Evolutionary conservation across 345 rosid species (phyloP), one percentile per base, ranked within the genome.

Genomic region (Brassica incana): DNA sequence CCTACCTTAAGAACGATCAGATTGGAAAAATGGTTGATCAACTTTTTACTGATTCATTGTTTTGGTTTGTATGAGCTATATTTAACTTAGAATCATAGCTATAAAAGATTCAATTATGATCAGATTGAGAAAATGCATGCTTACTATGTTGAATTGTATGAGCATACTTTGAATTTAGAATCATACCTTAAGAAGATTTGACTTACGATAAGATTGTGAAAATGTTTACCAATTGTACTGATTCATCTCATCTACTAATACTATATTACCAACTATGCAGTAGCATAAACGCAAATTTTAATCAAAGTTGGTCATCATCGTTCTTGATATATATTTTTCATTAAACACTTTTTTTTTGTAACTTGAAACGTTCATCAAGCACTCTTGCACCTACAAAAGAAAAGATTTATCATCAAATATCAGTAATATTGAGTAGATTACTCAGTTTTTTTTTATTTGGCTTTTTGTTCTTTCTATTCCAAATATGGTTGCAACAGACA

Each of bases 211-310:
- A 36, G 72, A 66, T 4, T 54, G 58, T 5, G 18, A 29, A 64
- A 52, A 14, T 20, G 38, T 38, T 48, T 35, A 75, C 72, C 67
- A 56, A 16, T 4, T 75, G 7, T 33, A 23, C 29, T 75, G 72
- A 56, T 67, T 75, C 54, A 35, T 25, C 52, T 6, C 9, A 65
- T 32, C 20, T 61, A 45, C 20, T 11, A 29, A 16, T 32, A 1
- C 54, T 20, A 20, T 10, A 3, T 5, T 33, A 33, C 14, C 54
- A 50, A 14, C 7, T 27, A 50, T 27, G 61, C 40, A 27, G 6
- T 27, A 29, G 29, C 43, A 29, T 30, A n/a, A 59, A 35, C 35
- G 8, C 8, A 23, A 6, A 16, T 6, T 58, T 20, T 11, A 27
- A 45, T 45, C 38, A 45, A 45, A n/a, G 14, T 30, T 69, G 58